A percentile compares a stretch with the other conserved stretches of the same genome.
Evolutionary conservation across 2,329 filamentous ascomycete genomes (phyloP).

Genomic region (Atkinsonella texensis): DNA sequence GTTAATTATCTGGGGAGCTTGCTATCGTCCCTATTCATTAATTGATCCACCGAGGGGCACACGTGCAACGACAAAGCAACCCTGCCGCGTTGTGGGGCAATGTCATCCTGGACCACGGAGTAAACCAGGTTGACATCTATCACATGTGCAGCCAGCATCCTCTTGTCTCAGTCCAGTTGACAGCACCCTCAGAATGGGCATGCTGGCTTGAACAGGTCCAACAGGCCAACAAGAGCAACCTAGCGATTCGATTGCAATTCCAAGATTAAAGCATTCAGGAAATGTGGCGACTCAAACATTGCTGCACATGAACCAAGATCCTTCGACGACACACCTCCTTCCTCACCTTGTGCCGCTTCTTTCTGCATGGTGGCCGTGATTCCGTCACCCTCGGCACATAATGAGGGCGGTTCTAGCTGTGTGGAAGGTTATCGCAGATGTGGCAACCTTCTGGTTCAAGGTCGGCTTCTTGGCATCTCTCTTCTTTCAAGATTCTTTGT

Average conservation of each 20-base stretch:
- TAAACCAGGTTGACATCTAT: constrained; percentile 11
- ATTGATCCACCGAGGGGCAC: too few species aligned
- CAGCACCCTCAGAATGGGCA: not conserved
- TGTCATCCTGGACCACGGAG: not conserved
- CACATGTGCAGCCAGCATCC: constrained; percentile 15
- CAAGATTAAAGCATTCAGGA: not conserved
- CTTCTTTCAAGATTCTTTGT: constrained; percentile 4
- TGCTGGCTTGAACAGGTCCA: not conserved
- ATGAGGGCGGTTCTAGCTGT: constrained; percentile 36
- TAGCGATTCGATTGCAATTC: not conserved
- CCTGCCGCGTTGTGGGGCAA: not conserved
- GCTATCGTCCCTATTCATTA: too few species aligned
- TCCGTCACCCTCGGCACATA: constrained; percentile 21
- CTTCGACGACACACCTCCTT: not conserved
- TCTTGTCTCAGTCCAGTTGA: too few species aligned
- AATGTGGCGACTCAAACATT: not conserved
- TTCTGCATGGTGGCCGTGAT: constrained; percentile 15
- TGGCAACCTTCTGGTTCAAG: constrained; percentile 49
- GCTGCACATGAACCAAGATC: not conserved
- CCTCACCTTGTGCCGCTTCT: not conserved
- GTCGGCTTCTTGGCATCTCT: constrained; percentile 27
- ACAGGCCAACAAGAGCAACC: not conserved
- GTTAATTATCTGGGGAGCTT: too few species aligned
- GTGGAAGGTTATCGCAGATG: constrained; percentile 48
- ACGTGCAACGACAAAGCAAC: too few species aligned